Conservation (phyloP, 2,329 filamentous ascomycete genomes). For the Colletotrichum camelliae region DNA sequence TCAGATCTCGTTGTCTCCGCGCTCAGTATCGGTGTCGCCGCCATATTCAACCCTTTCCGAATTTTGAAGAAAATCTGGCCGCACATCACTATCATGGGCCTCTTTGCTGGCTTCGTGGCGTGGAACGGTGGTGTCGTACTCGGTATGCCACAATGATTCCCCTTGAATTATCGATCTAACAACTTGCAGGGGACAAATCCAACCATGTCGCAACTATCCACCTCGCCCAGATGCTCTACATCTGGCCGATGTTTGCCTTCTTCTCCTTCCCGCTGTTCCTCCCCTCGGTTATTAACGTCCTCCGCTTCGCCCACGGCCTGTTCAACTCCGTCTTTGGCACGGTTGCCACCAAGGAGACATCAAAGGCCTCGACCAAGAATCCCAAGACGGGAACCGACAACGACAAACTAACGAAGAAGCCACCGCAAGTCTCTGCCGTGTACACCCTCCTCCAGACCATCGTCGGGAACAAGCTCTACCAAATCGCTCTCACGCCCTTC, state of each 20-base stretch:
- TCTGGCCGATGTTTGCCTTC: slow-evolving; percentile 89
- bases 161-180: slow-evolving; percentile 27
- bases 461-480: slow-evolving; percentile 35
- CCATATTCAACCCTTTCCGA: slow-evolving; percentile 50
- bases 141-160: slow-evolving; percentile 52
- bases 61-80: slow-evolving; percentile 60
- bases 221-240: slow-evolving; percentile 90
- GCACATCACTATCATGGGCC: slow-evolving; percentile 64
- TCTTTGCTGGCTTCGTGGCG: slow-evolving; percentile 77
- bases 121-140: slow-evolving; percentile 95
- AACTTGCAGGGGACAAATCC: slow-evolving; percentile 78
- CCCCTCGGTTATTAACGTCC: slow-evolving; percentile 48
- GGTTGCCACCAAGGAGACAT: neutral
- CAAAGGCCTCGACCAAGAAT: neutral
- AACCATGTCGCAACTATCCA: slow-evolving; percentile 93
- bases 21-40: slow-evolving; percentile 68
- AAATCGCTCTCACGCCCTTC: slow-evolving; percentile 26
- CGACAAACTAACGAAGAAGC: neutral
- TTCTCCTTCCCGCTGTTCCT: slow-evolving; percentile 84
- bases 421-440: neutral
- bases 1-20: slow-evolving; percentile 61
- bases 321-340: neutral
- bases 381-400: neutral
- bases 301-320: slow-evolving; percentile 3
- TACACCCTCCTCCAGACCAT: slow-evolving; percentile 14